Evolutionary conservation across 2,329 filamentous ascomycete genomes (phyloP).

Genomic region (Neonectria hederae): DNA sequence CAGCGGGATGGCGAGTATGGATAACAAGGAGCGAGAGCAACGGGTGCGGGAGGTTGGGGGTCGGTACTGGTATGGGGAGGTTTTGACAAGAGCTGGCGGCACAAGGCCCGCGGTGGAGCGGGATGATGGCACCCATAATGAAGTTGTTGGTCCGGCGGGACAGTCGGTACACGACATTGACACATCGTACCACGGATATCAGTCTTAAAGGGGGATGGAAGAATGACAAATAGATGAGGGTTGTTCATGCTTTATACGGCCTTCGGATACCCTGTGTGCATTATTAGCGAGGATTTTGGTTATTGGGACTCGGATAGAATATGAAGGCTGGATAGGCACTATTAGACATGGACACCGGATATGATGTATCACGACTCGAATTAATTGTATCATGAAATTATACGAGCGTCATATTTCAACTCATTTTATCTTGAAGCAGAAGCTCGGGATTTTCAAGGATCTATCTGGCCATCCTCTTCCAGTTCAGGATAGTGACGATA

Average conservation of each 20-base stretch:
- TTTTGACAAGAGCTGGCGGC: constrained; percentile 31
- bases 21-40: constrained; percentile 31
- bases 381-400: neutral
- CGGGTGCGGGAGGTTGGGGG: constrained; percentile 38
- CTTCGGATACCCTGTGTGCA: constrained; percentile 8
- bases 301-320: neutral
- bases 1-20: constrained; percentile 34
- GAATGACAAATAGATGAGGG: neutral
- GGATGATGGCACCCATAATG: constrained; percentile 35
- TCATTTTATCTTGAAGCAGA: neutral
- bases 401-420: neutral
- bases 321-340: neutral
- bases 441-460: neutral
- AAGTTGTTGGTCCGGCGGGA: constrained; percentile 4
- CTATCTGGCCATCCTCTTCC: constrained; percentile 55
- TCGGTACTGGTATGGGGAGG: constrained; percentile 37
- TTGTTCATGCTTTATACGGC: neutral
- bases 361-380: neutral
- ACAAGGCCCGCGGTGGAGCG: constrained; percentile 39
- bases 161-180: constrained; percentile 28
- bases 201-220: neutral
- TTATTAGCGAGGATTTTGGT: neutral
- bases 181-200: constrained; percentile 34
- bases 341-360: neutral
- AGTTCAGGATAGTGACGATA: constrained; percentile 80